A percentile compares a stretch with the other conserved stretches of the same genome.
phyloP scores from a whole-genome alignment of 225 moss, liverwort and hornwort genomes.

The Pseudoscleropodium purum region DNA sequence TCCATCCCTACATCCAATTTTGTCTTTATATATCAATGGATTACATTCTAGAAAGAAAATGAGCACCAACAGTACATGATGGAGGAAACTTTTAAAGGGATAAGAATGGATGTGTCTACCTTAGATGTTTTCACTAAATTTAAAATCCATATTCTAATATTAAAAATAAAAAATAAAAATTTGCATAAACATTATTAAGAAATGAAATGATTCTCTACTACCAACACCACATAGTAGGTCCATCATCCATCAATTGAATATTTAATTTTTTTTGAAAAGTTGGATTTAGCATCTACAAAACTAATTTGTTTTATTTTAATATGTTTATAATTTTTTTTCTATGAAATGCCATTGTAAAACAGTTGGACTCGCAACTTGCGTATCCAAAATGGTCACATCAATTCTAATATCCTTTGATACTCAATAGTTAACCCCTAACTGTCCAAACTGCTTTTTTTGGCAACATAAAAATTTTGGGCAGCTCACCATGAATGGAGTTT shows the following conservation, averaged over 20 bases:
- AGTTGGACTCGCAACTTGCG: neutral
- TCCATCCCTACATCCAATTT: too few relatives aligned
- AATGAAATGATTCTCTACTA: too few relatives aligned
- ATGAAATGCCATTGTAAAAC: neutral
- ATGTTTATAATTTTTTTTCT: neutral
- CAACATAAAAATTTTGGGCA: too few relatives aligned
- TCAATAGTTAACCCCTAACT: neutral
- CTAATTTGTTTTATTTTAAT: neutral
- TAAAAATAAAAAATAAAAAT: neutral
- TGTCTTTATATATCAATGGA: too few relatives aligned
- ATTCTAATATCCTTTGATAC: neutral
- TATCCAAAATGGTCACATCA: neutral
- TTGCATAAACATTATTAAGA: too few relatives aligned
- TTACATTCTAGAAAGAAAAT: too few relatives aligned
- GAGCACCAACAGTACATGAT: too few relatives aligned
- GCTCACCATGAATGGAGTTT: too few relatives aligned
- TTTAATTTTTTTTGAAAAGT: neutral
- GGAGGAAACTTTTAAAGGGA: too few relatives aligned
- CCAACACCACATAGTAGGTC: too few relatives aligned
- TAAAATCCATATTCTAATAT: neutral
- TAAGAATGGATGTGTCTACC: too few relatives aligned
- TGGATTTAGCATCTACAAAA: neutral
- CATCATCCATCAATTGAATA: rapidly evolving
- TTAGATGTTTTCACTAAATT: neutral
- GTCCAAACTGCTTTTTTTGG: too few relatives aligned